Evolutionary conservation across 2,329 filamentous ascomycete genomes (phyloP).

Genomic region (Aspergillus tamarii): DNA sequence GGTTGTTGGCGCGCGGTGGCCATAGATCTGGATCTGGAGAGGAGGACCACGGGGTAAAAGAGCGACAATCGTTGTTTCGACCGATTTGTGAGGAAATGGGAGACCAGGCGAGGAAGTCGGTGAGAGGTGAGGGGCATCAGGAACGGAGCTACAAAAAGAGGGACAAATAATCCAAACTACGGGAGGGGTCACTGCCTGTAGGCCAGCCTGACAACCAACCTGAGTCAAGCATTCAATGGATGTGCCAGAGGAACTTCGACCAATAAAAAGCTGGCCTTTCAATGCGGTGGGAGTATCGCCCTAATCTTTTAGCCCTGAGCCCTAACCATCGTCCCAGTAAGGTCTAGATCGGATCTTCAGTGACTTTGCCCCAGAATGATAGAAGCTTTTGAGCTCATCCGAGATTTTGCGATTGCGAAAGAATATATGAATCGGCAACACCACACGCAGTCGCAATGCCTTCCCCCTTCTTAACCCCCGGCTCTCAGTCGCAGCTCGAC

Average conservation of each 20-base stretch:
- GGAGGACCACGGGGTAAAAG: constrained; percentile 19
- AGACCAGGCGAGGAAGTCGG: constrained; percentile 17
- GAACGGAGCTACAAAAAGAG: constrained; percentile 18
- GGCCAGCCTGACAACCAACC: constrained; percentile 12
- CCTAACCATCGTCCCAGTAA: not conserved
- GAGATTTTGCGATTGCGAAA: constrained; percentile 6
- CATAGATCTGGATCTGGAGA: constrained; percentile 28
- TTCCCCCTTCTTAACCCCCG: constrained; percentile 81
- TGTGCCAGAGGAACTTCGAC: not conserved
- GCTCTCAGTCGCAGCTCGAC: constrained; percentile 62
- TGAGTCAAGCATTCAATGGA: not conserved
- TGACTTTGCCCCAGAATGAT: constrained; percentile 1
- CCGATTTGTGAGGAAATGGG: constrained; percentile 11
- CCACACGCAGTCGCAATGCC: constrained; percentile 33
- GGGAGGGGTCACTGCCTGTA: not conserved
- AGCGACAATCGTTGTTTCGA: not conserved
- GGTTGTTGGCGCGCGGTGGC: constrained; percentile 46
- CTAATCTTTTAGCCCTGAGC: not conserved
- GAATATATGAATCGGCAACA: not conserved
- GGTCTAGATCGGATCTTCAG: not conserved
- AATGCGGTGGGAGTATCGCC: not conserved
- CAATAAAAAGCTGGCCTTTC: not conserved
- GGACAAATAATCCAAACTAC: constrained; percentile 13
- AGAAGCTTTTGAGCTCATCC: not conserved
- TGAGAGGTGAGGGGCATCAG: constrained; percentile 30